Conservation (phyloP, 805 yeast species). For the Candida maris region DNA sequence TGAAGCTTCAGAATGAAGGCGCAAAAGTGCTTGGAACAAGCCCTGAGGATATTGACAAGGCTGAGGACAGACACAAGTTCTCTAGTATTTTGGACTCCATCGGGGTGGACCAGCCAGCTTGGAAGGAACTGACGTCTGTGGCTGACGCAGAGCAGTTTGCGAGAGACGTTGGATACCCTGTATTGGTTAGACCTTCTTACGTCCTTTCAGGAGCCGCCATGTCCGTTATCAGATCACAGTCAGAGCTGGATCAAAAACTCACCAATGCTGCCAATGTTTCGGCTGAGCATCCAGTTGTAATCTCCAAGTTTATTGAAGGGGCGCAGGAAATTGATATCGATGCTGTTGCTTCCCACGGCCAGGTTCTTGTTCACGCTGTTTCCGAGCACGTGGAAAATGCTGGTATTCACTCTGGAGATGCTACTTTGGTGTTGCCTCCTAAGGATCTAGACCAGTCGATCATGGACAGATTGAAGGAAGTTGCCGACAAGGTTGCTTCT, state of each 20-base stretch:
- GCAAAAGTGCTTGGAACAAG: constrained; percentile 90
- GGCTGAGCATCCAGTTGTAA: constrained; percentile 95
- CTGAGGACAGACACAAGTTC: constrained; percentile 98
- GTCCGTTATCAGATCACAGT: constrained; percentile 81
- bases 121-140: constrained; percentile 91
- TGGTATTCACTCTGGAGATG: constrained; percentile 98
- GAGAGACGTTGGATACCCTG: constrained; percentile 85
- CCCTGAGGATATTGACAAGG: constrained; percentile 93
- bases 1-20: constrained; percentile 72
- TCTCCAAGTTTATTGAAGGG: constrained; percentile 91
- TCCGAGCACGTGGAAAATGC: constrained; percentile 98
- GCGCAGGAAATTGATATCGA: constrained; percentile 97
- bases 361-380: constrained; percentile 88
- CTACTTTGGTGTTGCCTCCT: constrained; percentile 92
- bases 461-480: constrained; percentile 72
- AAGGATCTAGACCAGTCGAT: constrained; percentile 64
- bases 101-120: constrained; percentile 92
- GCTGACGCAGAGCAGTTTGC: constrained; percentile 86
- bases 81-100: constrained; percentile 91
- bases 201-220: constrained; percentile 98
- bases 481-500: constrained; percentile 87
- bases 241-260: constrained; percentile 78
- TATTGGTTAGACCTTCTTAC: constrained; percentile 94
- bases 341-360: constrained; percentile 89
- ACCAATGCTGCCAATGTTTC: constrained; percentile 89